phyloP scores from a whole-genome alignment of 2,329 filamentous ascomycete genomes.

The Penicillium hordei region DNA sequence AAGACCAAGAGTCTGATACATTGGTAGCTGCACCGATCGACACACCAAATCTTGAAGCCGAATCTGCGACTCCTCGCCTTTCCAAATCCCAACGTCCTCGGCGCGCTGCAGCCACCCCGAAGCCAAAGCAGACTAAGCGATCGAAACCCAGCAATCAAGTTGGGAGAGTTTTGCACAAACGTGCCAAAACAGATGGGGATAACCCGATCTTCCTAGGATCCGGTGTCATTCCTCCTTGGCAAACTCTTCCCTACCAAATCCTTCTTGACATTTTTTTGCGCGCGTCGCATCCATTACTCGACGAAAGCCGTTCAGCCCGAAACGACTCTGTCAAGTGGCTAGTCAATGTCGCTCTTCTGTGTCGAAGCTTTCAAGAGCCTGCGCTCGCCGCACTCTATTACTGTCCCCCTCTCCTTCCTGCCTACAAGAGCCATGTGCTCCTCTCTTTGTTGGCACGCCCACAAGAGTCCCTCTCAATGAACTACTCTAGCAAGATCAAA shows the following conservation, averaged over 20 bases:
- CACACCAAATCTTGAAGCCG: background rate
- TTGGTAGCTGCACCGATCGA: slow-evolving; percentile 14
- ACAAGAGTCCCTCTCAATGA: slow-evolving; percentile 51
- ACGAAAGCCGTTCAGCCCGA: slow-evolving; percentile 31
- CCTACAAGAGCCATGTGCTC: slow-evolving; percentile 50
- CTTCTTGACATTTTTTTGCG: slow-evolving; percentile 69
- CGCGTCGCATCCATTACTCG: slow-evolving; percentile 60
- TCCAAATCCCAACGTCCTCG: slow-evolving; percentile 8
- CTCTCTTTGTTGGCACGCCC: slow-evolving; percentile 58
- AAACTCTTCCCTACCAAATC: slow-evolving; percentile 65
- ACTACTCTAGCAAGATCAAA: slow-evolving; percentile 71
- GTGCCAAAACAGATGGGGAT: slow-evolving; percentile 22
- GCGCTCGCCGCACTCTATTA: slow-evolving; percentile 71
- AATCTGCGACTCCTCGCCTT: slow-evolving; percentile 8
- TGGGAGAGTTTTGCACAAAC: slow-evolving; percentile 28
- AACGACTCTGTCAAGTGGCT: slow-evolving; percentile 56
- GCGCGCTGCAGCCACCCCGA: slow-evolving; percentile 11
- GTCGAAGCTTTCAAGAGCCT: slow-evolving; percentile 67
- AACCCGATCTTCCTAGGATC: slow-evolving; percentile 22
- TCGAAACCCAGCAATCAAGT: slow-evolving; percentile 14
- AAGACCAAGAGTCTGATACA: slow-evolving; percentile 14
- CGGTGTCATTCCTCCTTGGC: slow-evolving; percentile 56
- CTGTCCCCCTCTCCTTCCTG: slow-evolving; percentile 62
- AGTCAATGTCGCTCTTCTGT: slow-evolving; percentile 61
- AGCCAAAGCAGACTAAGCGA: slow-evolving; percentile 10